Conservation (phyloP, 2,329 filamentous ascomycete species). For the Colletotrichum sojae region DNA sequence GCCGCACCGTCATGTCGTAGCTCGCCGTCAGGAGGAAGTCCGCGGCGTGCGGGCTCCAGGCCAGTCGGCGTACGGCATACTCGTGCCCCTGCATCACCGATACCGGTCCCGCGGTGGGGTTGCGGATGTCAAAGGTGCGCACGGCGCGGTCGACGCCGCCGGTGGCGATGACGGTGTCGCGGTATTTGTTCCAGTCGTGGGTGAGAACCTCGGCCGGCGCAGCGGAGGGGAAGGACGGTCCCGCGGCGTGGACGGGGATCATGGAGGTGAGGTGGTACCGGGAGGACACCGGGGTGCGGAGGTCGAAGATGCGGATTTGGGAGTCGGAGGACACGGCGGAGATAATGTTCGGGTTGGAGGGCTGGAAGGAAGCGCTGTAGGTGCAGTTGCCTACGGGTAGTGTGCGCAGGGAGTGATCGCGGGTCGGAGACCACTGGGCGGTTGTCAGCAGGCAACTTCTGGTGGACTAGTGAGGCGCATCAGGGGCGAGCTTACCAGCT, state of each 20-base stretch:
- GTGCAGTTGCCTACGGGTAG: conserved; percentile 94
- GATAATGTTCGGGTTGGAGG: conserved; percentile 87
- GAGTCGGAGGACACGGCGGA: conserved; percentile 92
- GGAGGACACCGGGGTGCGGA: conserved; percentile 86
- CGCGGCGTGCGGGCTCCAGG: conserved; percentile 95
- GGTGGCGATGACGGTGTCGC: conserved; percentile 85
- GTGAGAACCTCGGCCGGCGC: conserved; percentile 86
- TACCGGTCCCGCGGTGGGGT: conserved; percentile 79
- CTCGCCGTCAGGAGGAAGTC: conserved; percentile 90
- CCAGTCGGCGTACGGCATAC: conserved; percentile 87
- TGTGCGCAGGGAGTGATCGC: conserved; percentile 82
- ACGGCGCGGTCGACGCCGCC: conserved; percentile 91
- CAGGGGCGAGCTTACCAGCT: conserved; percentile 72
- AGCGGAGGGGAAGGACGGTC: conserved; percentile 59
- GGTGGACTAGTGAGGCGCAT: not conserved
- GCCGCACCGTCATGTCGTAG: conserved; percentile 97
- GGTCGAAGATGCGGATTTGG: conserved; percentile 90
- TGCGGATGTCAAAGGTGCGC: conserved; percentile 91
- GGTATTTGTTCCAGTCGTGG: conserved; percentile 99
- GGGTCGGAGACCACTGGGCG: conserved; percentile 82
- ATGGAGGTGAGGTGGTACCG: conserved; percentile 88
- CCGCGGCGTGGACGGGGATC: conserved; percentile 84
- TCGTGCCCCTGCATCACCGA: conserved; percentile 86
- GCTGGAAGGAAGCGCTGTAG: conserved; percentile 92
- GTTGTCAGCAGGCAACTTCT: not conserved